These are phyloP conservation scores for Steccherinum ochraceum DNA, from an alignment of 768 basidiomycete species.

Conservation along the genomic window DNA sequence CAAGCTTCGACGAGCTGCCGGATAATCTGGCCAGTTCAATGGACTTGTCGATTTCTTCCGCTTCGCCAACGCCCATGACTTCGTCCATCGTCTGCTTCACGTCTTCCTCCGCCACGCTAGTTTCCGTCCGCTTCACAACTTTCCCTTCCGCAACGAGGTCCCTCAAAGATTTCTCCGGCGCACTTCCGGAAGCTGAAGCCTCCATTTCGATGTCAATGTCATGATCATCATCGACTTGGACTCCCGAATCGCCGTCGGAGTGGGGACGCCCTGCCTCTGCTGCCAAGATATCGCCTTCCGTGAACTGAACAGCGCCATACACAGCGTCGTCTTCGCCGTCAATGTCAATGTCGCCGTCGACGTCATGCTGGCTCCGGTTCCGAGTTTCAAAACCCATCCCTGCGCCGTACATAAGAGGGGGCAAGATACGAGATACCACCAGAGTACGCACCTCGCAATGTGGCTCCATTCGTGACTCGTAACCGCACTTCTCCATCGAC, in stretches of 20 bases:
- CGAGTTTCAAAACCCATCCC: conserved; percentile 73
- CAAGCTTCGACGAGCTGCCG: conserved; percentile 41
- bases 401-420: conserved; percentile 16
- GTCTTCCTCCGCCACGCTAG: conserved; percentile 8
- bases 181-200: conserved; percentile 18
- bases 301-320: conserved; percentile 72
- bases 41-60: conserved; percentile 26
- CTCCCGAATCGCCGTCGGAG: conserved; percentile 6
- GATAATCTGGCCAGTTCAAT: conserved; percentile 43
- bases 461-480: conserved; percentile 29
- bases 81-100: conserved; percentile 33
- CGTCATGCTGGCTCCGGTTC: conserved; percentile 47
- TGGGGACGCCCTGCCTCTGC: conserved; percentile 4
- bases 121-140: conserved; percentile 21
- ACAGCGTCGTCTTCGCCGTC: conserved; percentile 67
- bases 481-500: conserved; percentile 41
- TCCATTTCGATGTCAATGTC: conserved; percentile 34
- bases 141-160: conserved; percentile 52
- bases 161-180: conserved; percentile 32
- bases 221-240: conserved; percentile 26
- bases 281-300: conserved; percentile 60
- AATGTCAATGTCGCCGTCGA: conserved; percentile 76
- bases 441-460: conserved; percentile 28
- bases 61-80: conserved; percentile 31
- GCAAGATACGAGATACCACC: not conserved